Conservation (phyloP, 148 eudicot genomes). For the Agrostemma githago region DNA sequence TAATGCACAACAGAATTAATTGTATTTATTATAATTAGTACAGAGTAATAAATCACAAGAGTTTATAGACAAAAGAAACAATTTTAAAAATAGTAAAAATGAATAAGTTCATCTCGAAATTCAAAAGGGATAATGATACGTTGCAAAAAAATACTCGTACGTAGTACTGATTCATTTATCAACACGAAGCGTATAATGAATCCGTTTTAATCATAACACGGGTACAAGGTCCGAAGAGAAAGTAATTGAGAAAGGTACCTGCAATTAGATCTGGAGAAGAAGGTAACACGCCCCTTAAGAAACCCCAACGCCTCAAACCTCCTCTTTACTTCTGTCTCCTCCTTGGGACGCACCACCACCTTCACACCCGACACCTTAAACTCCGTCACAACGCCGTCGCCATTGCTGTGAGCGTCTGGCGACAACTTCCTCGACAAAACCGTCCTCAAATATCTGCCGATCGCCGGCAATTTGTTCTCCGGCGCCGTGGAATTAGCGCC, state of each 20-base stretch:
- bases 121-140: too few relatives aligned
- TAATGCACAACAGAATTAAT: too few relatives aligned
- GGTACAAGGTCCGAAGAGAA: too few relatives aligned
- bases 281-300: slow-evolving; percentile 67
- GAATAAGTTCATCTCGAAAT: too few relatives aligned
- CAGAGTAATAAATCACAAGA: too few relatives aligned
- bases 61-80: too few relatives aligned
- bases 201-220: too few relatives aligned
- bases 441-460: slow-evolving; percentile 54
- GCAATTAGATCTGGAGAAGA: slow-evolving; percentile 87
- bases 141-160: too few relatives aligned
- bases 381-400: slow-evolving; percentile 55
- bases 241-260: slow-evolving; percentile 18
- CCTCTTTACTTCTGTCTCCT: slow-evolving; percentile 1
- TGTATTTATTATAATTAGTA: too few relatives aligned
- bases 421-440: slow-evolving; percentile 49
- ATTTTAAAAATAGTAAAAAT: too few relatives aligned
- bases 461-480: slow-evolving; percentile 42
- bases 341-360: slow-evolving; percentile 55
- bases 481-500: slow-evolving; percentile 15
- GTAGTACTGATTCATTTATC: too few relatives aligned
- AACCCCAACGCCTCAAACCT: slow-evolving; percentile 4
- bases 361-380: slow-evolving; percentile 58
- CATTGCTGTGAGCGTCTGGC: slow-evolving; percentile 12
- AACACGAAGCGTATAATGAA: too few relatives aligned